A percentile compares a stretch with the other conserved stretches of the same genome.
phyloP scores from a whole-genome alignment of 805 yeast genomes.

The Kuraishia molischiana region DNA sequence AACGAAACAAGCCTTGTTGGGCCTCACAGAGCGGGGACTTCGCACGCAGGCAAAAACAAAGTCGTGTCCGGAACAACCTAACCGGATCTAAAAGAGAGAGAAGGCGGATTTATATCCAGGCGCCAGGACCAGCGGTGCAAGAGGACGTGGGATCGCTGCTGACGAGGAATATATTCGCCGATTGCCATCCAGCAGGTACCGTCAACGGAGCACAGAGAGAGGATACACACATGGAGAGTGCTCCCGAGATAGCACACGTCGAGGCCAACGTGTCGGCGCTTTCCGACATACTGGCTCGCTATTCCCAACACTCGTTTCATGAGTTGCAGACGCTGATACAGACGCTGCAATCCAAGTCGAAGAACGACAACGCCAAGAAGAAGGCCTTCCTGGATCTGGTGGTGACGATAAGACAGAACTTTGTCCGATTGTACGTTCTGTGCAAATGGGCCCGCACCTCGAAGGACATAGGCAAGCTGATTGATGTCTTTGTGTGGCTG shows the following conservation, averaged over 20 bases:
- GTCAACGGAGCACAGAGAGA: too few relatives aligned
- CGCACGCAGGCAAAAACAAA: too few relatives aligned
- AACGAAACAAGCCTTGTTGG: too few relatives aligned
- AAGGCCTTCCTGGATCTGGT: slow-evolving; percentile 57
- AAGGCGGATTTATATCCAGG: too few relatives aligned
- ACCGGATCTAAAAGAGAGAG: too few relatives aligned
- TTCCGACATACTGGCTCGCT: slow-evolving; percentile 44
- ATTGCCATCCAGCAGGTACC: too few relatives aligned
- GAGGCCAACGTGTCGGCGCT: slow-evolving; percentile 62
- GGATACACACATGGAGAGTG: not conserved
- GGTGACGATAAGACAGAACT: slow-evolving; percentile 71
- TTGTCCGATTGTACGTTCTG: slow-evolving; percentile 73
- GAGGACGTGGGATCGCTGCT: too few relatives aligned
- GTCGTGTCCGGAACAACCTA: too few relatives aligned
- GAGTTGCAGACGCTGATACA: slow-evolving; percentile 54
- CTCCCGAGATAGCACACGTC: slow-evolving; percentile 48
- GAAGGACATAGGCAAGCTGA: slow-evolving; percentile 59
- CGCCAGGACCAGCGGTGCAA: too few relatives aligned
- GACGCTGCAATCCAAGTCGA: slow-evolving; percentile 40
- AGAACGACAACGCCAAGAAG: slow-evolving; percentile 56
- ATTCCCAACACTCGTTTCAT: slow-evolving; percentile 52
- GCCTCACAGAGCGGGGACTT: too few relatives aligned
- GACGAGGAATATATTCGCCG: too few relatives aligned
- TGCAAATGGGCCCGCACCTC: slow-evolving; percentile 82
- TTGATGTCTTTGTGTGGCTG: slow-evolving; percentile 85